Evolutionary conservation across 495 filamentous ascomycete genomes (phyloP), one percentile per base, ranked within the genome.

Genomic region (Annulohypoxylon nitens): DNA sequence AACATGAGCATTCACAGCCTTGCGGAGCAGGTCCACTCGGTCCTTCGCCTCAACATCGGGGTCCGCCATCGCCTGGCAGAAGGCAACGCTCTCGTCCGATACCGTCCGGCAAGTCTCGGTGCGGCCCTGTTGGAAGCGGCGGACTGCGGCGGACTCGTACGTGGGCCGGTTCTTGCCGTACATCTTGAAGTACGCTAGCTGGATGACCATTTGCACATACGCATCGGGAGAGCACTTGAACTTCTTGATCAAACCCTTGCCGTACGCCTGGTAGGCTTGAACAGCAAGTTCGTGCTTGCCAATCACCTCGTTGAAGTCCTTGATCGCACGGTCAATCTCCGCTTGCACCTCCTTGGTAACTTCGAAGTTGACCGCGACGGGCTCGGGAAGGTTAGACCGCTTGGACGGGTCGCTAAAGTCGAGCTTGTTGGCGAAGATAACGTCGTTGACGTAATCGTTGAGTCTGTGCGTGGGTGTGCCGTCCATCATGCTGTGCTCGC

Each of bases 401-500:
- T 97, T 81, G 11, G 81, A 79, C 16, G 92, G 86, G 76, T 92
- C 85, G 53, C 90, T 91, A 76, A 97, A 91, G 80, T 97, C 93
- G 69, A 98, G 89, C 80, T 94, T 94, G 83, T 97, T 93, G 85
- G 89, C 89, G 83, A 95, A 94, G 81, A 98, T 97, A 75, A 93
- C 84, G 76, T 89, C 88, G 86, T 95, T 96, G 81, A 94, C 87
- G 79, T 93, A 93, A 86, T 99, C 96, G 81, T 97, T 98, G 34
- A 99, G 88, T 3, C 97, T 90, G 81, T 98, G 95, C 11, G 97
- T 99, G 1, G 97, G 94, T 30, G 95, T 99, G 64, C 97, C 97
- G 80, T 99, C 97, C 97, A 99, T 99, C 97, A 99, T 98, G 82
- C 91, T 94, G 86, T 99, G 97, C 86, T 99, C 97, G 78, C 97